phyloP scores from a whole-genome alignment of 2,329 filamentous ascomycete species.

The Bretziella fagacearum region DNA sequence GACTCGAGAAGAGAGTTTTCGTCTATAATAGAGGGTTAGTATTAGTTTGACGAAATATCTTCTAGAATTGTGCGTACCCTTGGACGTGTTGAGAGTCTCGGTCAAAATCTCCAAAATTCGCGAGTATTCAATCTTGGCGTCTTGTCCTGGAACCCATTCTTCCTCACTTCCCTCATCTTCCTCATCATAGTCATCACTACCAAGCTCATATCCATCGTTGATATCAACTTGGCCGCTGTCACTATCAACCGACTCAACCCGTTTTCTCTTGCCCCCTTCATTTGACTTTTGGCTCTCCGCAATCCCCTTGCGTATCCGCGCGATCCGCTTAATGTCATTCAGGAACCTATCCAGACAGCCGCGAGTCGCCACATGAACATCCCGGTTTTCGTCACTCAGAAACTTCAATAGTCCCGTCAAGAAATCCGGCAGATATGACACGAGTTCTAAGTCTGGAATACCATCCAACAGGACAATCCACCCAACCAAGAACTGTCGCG shows the following conservation, averaged over 20 bases:
- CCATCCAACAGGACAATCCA: slow-evolving; percentile 94
- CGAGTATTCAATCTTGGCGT: slow-evolving; percentile 84
- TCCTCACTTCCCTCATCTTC: slow-evolving; percentile 52
- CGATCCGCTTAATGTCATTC: slow-evolving; percentile 85
- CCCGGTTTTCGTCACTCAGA: slow-evolving; percentile 73
- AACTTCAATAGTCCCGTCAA: slow-evolving; percentile 80
- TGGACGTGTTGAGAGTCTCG: slow-evolving; percentile 66
- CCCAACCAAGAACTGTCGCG: slow-evolving; percentile 81
- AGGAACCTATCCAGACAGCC: slow-evolving; percentile 78
- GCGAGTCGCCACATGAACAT: slow-evolving; percentile 91
- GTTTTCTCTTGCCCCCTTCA: slow-evolving; percentile 50
- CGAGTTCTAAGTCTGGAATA: slow-evolving; percentile 88
- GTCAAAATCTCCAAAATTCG: slow-evolving; percentile 86
- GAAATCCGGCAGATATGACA: slow-evolving; percentile 83
- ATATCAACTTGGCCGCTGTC: slow-evolving; percentile 40
- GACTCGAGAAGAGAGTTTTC: slow-evolving; percentile 86
- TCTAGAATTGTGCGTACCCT: slow-evolving; percentile 34
- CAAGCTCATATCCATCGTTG: slow-evolving; percentile 44
- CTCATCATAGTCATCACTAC: slow-evolving; percentile 36
- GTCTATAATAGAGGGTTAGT: slow-evolving; percentile 33
- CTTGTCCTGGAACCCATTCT: slow-evolving; percentile 94
- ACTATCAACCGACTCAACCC: slow-evolving; percentile 51
- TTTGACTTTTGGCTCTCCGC: slow-evolving; percentile 63
- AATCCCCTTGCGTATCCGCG: slow-evolving; percentile 80
- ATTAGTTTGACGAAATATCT: slow-evolving; percentile 2